A percentile compares a stretch with the other conserved stretches of the same genome.
Evolutionary conservation across 108 stramenopile genomes (phyloP).

Genomic region (Mediolabrus comicus): DNA sequence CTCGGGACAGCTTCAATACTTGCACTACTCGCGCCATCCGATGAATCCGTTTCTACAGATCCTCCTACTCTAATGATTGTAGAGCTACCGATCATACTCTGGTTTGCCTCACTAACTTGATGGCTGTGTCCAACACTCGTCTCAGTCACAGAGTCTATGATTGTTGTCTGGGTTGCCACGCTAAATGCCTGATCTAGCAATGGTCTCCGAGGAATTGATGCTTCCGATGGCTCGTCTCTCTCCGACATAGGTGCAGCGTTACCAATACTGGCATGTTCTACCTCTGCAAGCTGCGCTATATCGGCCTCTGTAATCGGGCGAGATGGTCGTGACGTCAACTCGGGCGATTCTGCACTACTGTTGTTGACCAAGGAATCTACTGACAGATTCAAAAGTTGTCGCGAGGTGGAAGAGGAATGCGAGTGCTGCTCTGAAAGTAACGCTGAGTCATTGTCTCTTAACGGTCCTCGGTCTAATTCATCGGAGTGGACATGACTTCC

Average conservation of each 20-base stretch:
- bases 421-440: background rate
- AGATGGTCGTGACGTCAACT: background rate
- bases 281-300: constrained; percentile 69
- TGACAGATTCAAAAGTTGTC: background rate
- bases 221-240: constrained; percentile 50
- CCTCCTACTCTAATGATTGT: constrained; percentile 15
- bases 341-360: background rate
- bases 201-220: constrained; percentile 49
- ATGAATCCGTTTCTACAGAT: background rate
- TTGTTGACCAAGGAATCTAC: background rate
- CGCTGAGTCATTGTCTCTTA: background rate
- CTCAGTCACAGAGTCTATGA: constrained; percentile 27
- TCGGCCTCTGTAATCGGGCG: constrained; percentile 56
- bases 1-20: constrained; percentile 9
- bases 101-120: background rate
- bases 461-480: background rate
- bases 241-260: constrained; percentile 69
- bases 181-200: constrained; percentile 33
- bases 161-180: constrained; percentile 27
- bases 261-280: constrained; percentile 68
- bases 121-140: constrained; percentile 11
- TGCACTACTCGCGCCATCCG: constrained; percentile 9
- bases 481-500: background rate
- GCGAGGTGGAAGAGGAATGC: background rate
- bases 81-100: constrained; percentile 5